Evolutionary conservation across 2,329 filamentous ascomycete genomes (phyloP).

Genomic region (Colletotrichum trifolii): DNA sequence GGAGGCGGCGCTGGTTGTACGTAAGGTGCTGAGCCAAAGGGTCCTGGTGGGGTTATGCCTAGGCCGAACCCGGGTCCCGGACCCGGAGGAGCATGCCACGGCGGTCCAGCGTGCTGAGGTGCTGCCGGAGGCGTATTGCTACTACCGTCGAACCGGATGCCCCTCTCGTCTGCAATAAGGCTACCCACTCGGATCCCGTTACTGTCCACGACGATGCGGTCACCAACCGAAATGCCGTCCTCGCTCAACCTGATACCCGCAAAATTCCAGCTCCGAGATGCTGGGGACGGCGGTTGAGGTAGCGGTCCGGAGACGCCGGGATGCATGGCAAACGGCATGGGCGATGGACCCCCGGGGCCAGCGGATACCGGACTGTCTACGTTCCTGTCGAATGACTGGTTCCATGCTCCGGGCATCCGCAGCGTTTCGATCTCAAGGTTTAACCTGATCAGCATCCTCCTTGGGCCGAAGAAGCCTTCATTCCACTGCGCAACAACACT

Average conservation of each 20-base stretch:
- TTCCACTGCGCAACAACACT: constrained; percentile 66
- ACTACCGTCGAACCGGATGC: constrained; percentile 45
- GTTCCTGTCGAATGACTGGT: constrained; percentile 43
- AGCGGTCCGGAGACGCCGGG: constrained; percentile 34
- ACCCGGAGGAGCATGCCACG: constrained; percentile 12
- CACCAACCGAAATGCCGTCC: constrained; percentile 56
- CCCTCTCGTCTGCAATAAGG: constrained; percentile 54
- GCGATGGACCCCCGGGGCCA: background rate
- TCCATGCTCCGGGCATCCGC: constrained; percentile 47
- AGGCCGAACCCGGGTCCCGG: background rate
- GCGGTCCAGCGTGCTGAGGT: constrained; percentile 22
- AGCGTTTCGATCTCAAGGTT: constrained; percentile 37
- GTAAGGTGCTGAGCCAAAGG: constrained; percentile 5
- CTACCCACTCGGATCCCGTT: constrained; percentile 59
- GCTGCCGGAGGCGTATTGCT: constrained; percentile 22
- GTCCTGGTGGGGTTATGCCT: background rate
- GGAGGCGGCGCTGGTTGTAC: background rate
- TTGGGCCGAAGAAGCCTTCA: constrained; percentile 63
- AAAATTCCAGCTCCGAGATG: constrained; percentile 44
- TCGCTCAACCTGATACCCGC: constrained; percentile 55
- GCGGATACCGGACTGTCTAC: constrained; percentile 16
- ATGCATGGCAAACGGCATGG: constrained; percentile 12
- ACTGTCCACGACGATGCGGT: constrained; percentile 55
- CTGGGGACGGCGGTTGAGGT: constrained; percentile 35
- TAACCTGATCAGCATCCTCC: constrained; percentile 57